phyloP scores from a whole-genome alignment of 1,139 yeast species.

The Spathaspora sp. region DNA sequence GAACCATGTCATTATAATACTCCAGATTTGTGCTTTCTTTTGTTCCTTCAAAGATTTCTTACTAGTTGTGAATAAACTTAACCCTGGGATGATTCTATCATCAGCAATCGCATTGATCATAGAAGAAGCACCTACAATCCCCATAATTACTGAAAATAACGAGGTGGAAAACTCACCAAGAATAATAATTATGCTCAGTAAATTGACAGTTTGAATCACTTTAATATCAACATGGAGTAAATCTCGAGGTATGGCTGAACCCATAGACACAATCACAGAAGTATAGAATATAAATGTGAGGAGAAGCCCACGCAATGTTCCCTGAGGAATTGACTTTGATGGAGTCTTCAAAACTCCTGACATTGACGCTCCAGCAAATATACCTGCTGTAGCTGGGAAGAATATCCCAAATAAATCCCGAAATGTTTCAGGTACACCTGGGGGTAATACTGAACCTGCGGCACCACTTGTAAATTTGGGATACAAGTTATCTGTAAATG shows the following conservation, averaged over 20 bases:
- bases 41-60: conserved; percentile 35
- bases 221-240: conserved; percentile 76
- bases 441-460: conserved; percentile 75
- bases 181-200: conserved; percentile 69
- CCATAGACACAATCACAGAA: conserved; percentile 75
- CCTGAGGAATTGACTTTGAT: conserved; percentile 83
- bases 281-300: conserved; percentile 75
- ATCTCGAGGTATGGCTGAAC: conserved; percentile 75
- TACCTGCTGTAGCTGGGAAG: conserved; percentile 98
- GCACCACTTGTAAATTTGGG: conserved; percentile 89
- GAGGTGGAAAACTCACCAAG: conserved; percentile 90
- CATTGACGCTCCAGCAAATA: conserved; percentile 99
- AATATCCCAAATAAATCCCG: conserved; percentile 88
- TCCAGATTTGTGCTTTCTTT: conserved; percentile 51
- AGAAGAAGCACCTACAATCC: conserved; percentile 92
- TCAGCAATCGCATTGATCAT: conserved; percentile 87
- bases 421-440: conserved; percentile 63
- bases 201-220: conserved; percentile 76
- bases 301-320: conserved; percentile 79
- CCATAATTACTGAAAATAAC: conserved; percentile 88
- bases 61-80: conserved; percentile 56
- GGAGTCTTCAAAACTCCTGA: conserved; percentile 91
- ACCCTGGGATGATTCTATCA: conserved; percentile 80
- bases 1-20: conserved; percentile 71
- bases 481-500: conserved; percentile 61